Evolutionary conservation across 2,329 filamentous ascomycete genomes (phyloP).

Genomic region (Chaetomium sp.): DNA sequence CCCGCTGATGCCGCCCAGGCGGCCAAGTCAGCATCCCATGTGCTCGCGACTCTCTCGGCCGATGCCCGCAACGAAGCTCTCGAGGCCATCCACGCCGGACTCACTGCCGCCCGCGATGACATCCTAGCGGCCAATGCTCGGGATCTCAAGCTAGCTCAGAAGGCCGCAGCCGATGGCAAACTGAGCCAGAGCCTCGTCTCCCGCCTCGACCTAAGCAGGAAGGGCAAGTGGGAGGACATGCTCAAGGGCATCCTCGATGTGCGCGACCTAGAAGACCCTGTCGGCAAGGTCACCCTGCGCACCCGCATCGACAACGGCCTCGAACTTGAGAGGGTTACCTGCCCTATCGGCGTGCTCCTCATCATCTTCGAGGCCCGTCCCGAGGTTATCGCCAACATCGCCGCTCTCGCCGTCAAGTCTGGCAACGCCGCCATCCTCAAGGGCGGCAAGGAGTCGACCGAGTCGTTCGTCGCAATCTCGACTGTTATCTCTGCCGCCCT

Average conservation of each 20-base stretch:
- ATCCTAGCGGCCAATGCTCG: constrained; percentile 86
- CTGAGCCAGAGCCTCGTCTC: constrained; percentile 84
- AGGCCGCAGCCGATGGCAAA: constrained; percentile 72
- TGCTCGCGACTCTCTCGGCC: constrained; percentile 76
- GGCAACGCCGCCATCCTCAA: constrained; percentile 97
- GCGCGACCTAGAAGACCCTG: constrained; percentile 82
- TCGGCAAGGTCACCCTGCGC: constrained; percentile 80
- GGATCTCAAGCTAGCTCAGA: constrained; percentile 74
- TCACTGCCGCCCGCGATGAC: constrained; percentile 66
- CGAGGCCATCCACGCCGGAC: constrained; percentile 77
- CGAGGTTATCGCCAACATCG: constrained; percentile 98
- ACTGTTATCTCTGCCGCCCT: constrained; percentile 80
- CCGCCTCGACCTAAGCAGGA: constrained; percentile 79
- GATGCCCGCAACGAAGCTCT: constrained; percentile 81
- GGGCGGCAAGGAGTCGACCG: constrained; percentile 92
- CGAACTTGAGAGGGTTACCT: constrained; percentile 82
- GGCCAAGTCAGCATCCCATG: constrained; percentile 80
- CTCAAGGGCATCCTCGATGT: constrained; percentile 92
- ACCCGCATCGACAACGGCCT: constrained; percentile 87
- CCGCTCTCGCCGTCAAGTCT: constrained; percentile 92
- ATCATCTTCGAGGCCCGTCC: constrained; percentile 98
- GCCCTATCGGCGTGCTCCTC: constrained; percentile 93
- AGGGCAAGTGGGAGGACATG: constrained; percentile 98
- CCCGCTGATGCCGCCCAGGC: constrained; percentile 75
- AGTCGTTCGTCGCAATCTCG: constrained; percentile 93